These are phyloP conservation scores for Acanthamoeba divionensis DNA, from an alignment of 208 protist species.

Conservation along the genomic window DNA sequence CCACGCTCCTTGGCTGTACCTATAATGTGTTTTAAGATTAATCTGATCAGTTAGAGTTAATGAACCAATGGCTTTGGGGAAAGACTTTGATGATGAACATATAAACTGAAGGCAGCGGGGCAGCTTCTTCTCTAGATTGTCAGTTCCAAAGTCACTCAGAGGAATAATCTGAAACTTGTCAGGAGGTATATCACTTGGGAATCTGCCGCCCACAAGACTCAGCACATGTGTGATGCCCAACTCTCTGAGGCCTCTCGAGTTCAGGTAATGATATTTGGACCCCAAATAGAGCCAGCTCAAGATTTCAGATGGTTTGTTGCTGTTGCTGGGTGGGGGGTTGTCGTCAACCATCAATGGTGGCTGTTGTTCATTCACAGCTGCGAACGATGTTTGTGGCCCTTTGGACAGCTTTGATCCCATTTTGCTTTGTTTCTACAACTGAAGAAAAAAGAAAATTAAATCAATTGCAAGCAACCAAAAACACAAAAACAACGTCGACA, in stretches of 20 bases:
- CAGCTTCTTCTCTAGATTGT: constrained; percentile 18
- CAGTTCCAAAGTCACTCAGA: constrained; percentile 23
- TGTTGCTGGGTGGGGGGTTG: too few relatives aligned
- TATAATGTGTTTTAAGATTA: neutral
- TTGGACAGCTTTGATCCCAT: too few relatives aligned
- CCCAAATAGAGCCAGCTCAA: constrained; percentile 22
- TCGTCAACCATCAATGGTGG: too few relatives aligned
- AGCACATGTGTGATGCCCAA: neutral
- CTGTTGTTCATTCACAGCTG: too few relatives aligned
- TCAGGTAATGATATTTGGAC: constrained; percentile 20
- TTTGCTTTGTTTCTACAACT: too few relatives aligned
- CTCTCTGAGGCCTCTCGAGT: neutral
- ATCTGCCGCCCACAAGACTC: constrained; percentile 11
- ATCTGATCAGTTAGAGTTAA: neutral
- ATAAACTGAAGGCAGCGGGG: neutral
- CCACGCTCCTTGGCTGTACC: neutral
- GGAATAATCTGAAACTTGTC: constrained; percentile 15
- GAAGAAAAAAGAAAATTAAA: too few relatives aligned
- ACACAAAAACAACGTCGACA: too few relatives aligned
- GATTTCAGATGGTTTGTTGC: neutral
- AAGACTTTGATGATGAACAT: neutral
- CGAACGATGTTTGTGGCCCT: too few relatives aligned
- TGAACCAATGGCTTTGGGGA: neutral
- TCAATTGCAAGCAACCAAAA: too few relatives aligned
- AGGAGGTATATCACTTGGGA: neutral